Percentiles rank a stretch among this genome's conserved stretches.
phyloP scores from a whole-genome alignment of 257 asterid species.

The Solanum lycopersicoides region DNA sequence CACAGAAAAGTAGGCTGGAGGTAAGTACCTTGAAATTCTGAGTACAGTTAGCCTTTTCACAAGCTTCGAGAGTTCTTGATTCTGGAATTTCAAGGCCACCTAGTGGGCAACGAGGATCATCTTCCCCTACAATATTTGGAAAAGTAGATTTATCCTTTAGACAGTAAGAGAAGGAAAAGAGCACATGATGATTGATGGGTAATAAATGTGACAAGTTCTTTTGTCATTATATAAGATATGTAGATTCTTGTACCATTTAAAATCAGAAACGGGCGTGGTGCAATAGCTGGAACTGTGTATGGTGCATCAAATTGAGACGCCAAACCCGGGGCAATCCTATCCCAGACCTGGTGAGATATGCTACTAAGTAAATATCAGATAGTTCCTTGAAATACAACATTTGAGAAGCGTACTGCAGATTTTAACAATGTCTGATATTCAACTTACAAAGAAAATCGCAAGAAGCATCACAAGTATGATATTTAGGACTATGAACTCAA shows the following conservation, averaged over 20 bases:
- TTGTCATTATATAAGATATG: neutral
- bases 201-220: neutral
- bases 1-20: neutral
- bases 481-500: neutral
- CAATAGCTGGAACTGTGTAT: constrained; percentile 48
- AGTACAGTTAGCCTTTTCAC: constrained; percentile 11
- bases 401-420: neutral
- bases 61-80: constrained; percentile 29
- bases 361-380: neutral
- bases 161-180: neutral
- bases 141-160: neutral
- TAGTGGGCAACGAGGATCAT: constrained; percentile 82
- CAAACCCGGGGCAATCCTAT: constrained; percentile 83
- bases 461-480: neutral
- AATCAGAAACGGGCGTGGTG: constrained; percentile 81
- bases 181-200: neutral
- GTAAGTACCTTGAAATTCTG: constrained; percentile 44
- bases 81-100: constrained; percentile 50
- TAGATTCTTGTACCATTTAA: constrained; percentile 43
- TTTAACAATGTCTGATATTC: neutral
- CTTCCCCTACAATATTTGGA: constrained; percentile 29
- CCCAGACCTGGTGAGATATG: constrained; percentile 62
- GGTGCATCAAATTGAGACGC: constrained; percentile 71
- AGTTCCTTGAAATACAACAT: neutral
- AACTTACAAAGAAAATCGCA: neutral